Evolutionary conservation across 1,284 basidiomycete genomes (phyloP).

Genomic region (Cutaneotrichosporon cyanovorans): DNA sequence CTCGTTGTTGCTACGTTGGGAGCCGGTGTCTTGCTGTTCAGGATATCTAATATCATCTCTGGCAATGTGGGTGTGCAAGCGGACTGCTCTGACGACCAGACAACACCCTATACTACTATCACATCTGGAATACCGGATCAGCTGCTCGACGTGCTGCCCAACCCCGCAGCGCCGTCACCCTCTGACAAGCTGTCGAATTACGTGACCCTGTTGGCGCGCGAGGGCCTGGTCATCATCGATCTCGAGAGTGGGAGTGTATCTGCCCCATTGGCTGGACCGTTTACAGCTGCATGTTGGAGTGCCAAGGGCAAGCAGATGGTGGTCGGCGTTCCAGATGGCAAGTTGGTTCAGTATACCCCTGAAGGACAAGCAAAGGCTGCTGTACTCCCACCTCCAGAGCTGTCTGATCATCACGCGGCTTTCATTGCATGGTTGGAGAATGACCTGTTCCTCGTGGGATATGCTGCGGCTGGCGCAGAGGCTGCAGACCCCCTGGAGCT

Average conservation of each 20-base stretch:
- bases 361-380: conserved; percentile 49
- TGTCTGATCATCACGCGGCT: conserved; percentile 27
- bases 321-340: conserved; percentile 46
- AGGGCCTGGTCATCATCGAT: conserved; percentile 38
- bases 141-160: conserved; percentile 45
- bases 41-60: conserved; percentile 27
- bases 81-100: conserved; percentile 16
- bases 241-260: conserved; percentile 26
- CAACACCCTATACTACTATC: conserved; percentile 33
- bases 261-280: conserved; percentile 26
- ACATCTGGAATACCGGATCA: conserved; percentile 30
- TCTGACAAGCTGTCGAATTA: conserved; percentile 35
- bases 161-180: conserved; percentile 36
- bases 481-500: conserved; percentile 42
- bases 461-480: conserved; percentile 39
- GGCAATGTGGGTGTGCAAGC: conserved; percentile 30
- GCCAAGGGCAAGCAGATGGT: conserved; percentile 54
- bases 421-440: conserved; percentile 53
- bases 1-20: conserved; percentile 32
- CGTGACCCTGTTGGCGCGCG: conserved; percentile 38
- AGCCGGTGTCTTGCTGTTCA: conserved; percentile 28
- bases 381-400: conserved; percentile 42
- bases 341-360: conserved; percentile 49
- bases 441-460: conserved; percentile 50
- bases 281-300: conserved; percentile 49